Percentiles rank a stretch among this genome's conserved stretches.
Evolutionary conservation across 768 basidiomycete genomes (phyloP).

Genomic region (Symmetrospora coprosmae): DNA sequence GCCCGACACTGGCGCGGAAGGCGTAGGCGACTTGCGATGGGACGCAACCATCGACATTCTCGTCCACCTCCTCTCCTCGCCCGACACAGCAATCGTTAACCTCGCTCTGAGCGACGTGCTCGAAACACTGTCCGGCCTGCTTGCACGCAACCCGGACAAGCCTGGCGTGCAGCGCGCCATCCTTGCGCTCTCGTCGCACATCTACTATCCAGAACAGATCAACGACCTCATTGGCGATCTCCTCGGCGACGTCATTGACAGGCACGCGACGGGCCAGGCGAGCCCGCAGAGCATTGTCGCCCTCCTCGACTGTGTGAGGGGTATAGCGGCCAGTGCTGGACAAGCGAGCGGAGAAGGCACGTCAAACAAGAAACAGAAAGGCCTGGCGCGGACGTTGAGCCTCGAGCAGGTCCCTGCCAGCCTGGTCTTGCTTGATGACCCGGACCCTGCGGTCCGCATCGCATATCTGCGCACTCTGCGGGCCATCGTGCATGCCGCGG

Average conservation of each 20-base stretch:
- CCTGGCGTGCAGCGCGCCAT: neutral
- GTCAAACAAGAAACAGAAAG: too few relatives aligned
- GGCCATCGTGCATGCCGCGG: neutral
- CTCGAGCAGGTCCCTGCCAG: neutral
- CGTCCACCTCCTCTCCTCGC: neutral
- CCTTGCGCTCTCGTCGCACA: neutral
- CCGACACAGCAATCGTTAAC: neutral
- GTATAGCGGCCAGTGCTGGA: too few relatives aligned
- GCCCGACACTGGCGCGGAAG: neutral
- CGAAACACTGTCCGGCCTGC: neutral
- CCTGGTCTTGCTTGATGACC: neutral
- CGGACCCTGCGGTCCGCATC: neutral
- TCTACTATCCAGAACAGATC: slow-evolving; percentile 10
- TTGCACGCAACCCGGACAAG: neutral
- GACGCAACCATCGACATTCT: neutral
- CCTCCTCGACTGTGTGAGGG: neutral
- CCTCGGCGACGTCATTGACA: neutral
- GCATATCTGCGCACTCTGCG: neutral
- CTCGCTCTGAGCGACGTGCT: neutral
- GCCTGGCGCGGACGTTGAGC: neutral
- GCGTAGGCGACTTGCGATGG: neutral
- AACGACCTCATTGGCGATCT: slow-evolving; percentile 2
- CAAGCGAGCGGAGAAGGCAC: too few relatives aligned
- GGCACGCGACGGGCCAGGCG: neutral
- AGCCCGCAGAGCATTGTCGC: neutral